A percentile compares a stretch with the other conserved stretches of the same genome.
Evolutionary conservation across 2,329 filamentous ascomycete species (phyloP).

Genomic region (Claviceps monticola): DNA sequence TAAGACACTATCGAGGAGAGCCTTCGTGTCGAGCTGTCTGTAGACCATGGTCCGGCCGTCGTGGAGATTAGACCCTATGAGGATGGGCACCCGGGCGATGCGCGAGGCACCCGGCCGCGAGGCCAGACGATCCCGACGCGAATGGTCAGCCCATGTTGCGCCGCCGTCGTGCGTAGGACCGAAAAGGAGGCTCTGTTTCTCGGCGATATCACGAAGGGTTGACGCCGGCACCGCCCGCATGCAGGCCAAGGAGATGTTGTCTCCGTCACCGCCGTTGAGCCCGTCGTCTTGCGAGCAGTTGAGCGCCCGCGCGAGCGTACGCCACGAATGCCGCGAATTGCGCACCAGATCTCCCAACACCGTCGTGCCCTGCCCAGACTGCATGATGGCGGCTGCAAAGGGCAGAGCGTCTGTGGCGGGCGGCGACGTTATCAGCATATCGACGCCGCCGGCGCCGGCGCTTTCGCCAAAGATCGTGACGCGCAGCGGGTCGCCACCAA

Average conservation of each 20-base stretch:
- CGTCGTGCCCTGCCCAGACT: conserved; percentile 11
- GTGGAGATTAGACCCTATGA: conserved; percentile 12
- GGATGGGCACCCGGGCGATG: conserved; percentile 13
- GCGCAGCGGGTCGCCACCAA: conserved; percentile 49
- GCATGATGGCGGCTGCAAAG: conserved; percentile 15
- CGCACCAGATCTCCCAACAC: background rate
- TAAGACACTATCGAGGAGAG: background rate
- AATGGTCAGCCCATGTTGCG: conserved; percentile 10
- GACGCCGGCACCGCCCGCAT: conserved; percentile 11
- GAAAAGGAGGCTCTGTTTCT: conserved; percentile 10
- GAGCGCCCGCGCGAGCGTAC: background rate
- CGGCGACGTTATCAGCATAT: conserved; percentile 6
- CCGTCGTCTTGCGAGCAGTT: background rate
- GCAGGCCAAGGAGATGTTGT: conserved; percentile 8
- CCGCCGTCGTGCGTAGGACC: conserved; percentile 10
- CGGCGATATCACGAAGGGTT: conserved; percentile 8
- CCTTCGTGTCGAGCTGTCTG: background rate
- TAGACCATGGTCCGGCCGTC: conserved; percentile 8
- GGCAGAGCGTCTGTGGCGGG: conserved; percentile 12
- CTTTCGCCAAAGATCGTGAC: conserved; percentile 30
- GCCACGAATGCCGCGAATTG: background rate
- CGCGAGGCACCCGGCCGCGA: conserved; percentile 1
- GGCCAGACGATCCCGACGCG: conserved; percentile 5
- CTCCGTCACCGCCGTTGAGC: background rate
- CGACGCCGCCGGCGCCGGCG: background rate